Evolutionary conservation across 257 asterid genomes (phyloP), one percentile per base, ranked within the genome.

Genomic region (Fraxinus quadrangulata): DNA sequence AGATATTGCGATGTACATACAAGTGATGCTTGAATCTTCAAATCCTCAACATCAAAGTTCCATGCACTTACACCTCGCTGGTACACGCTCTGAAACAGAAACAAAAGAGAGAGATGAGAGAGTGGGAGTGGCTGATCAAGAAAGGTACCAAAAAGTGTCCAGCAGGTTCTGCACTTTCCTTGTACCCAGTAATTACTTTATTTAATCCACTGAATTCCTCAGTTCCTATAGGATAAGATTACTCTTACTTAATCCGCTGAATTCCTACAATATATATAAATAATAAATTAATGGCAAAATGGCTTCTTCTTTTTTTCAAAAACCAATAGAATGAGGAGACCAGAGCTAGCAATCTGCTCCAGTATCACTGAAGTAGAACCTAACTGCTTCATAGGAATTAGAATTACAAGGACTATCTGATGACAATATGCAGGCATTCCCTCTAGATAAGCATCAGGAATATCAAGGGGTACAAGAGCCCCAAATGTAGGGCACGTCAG

Each of bases 1-100:
- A 71, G 21, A 28, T 79, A 68, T 70, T 31, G 72, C 34, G 51
- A 37, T 61, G 26, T 68, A 77, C 92, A 72, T 90, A 96, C 99
- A 93, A 89, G 84, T 80, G 98, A 88, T 77, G 99, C 99, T 87
- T 90, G 99, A 78, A 77, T 79, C 87, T 96, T 96, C 87, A 96
- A 88, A 83, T 96, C 99, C 88, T 92, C 98, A 77, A 96, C 71
- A 83, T 96, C 98, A 81, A 96, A 96, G 85, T 96, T 96, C 99
- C 99, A 96, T 49, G 96, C 98, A 75, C 99, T 96, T 76, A 96
- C 99, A 80, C 99, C 99, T 78, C 99, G 93, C 86, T 96, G 96
- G 81, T 96, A 96, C 88, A 92, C 97, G 83, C 97, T 93, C 99
- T 96, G 91, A 75, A 77, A 84, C 73, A 72, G 76, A 79, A 78